Base-by-base conservation (phyloP, 1,139 yeast genomes). In the Candida pseudocylindracea region DNA sequence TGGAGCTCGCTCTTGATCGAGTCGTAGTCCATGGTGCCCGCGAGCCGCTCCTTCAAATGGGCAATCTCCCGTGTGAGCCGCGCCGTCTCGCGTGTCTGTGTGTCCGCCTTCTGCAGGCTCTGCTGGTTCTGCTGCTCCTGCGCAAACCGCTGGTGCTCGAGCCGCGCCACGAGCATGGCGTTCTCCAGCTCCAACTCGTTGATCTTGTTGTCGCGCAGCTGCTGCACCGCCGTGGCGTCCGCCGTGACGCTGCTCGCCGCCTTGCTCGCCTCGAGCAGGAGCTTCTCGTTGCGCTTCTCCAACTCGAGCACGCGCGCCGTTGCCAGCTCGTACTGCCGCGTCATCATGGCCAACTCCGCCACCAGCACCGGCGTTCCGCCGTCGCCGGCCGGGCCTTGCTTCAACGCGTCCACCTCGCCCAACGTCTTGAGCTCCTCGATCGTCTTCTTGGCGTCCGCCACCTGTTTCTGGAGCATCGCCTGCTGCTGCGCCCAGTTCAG, bases 281-380 rank as follows among this genome's bases (percentile, higher is more conserved):
- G 57, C 35, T 71, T 72, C 44, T 76, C 79, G 45, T 81, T 85
- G 38, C 93, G 61, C 41, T 66, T 67, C 47, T 81, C 93, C 34
- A 83, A 62, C 41, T 76, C 83, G 34, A 68, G 49, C 2, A 72
- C 64, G 36, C 91, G 60, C 35, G 68, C 57, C 42, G 79, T 79
- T 29, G 81, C 67, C 25, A 69, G 52, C 43, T 79, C 93, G 9
- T 79, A 66, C 42, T 83, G 94, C 38, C 80, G 64, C 2, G 72
- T 63, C 9, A 79, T 63, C 30, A 76, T 57, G 36, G 73, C 83
- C 28, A 76, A 55, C 42, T 73, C 80, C 2, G 64, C 60, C 41
- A 57, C 41, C 2, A 54, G 40, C 0, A 62, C 48, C 2, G 56
- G 49, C 11, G 55, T 46, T 30, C 57, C 53, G 36, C 52, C 55